phyloP scores from a whole-genome alignment of 2,329 filamentous ascomycete genomes.

The Trichoderma semiorbis region DNA sequence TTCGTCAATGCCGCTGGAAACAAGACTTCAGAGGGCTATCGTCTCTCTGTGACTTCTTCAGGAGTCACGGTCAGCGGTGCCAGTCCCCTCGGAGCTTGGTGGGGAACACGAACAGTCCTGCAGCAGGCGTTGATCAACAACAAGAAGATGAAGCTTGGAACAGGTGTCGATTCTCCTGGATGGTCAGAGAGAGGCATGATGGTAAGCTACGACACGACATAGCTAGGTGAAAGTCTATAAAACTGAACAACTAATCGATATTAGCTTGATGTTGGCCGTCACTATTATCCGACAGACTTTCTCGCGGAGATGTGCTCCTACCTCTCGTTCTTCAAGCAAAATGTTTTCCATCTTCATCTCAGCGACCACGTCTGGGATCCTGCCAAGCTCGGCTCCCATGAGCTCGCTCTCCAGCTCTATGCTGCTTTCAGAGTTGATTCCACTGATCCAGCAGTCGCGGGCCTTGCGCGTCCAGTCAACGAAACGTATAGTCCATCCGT shows the following conservation, averaged over 20 bases:
- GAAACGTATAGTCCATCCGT: constrained; percentile 31
- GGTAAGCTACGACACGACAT: neutral
- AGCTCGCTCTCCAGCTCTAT: constrained; percentile 44
- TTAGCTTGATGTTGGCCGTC: constrained; percentile 25
- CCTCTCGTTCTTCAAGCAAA: constrained; percentile 47
- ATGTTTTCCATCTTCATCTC: constrained; percentile 47
- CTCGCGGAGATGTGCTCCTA: constrained; percentile 44
- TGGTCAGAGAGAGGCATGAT: constrained; percentile 20
- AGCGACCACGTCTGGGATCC: constrained; percentile 51
- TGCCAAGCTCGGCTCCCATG: constrained; percentile 44
- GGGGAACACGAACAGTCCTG: constrained; percentile 54
- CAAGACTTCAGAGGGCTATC: constrained; percentile 48
- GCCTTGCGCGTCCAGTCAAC: constrained; percentile 44
- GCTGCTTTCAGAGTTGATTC: constrained; percentile 42
- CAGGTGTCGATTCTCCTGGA: constrained; percentile 14
- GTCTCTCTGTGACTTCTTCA: constrained; percentile 38
- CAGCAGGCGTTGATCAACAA: constrained; percentile 45
- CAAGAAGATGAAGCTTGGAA: constrained; percentile 16
- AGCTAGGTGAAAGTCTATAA: neutral
- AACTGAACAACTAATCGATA: neutral
- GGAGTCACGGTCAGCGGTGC: constrained; percentile 49
- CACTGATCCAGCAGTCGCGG: constrained; percentile 25
- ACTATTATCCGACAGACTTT: constrained; percentile 30
- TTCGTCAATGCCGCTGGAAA: constrained; percentile 45
- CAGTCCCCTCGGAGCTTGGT: constrained; percentile 54